A percentile compares a stretch with the other conserved stretches of the same genome.
These are phyloP conservation scores for Pilobolus umbonatus DNA, from an alignment of 192 early-diverging fungal genomes.

Conservation along the genomic window DNA sequence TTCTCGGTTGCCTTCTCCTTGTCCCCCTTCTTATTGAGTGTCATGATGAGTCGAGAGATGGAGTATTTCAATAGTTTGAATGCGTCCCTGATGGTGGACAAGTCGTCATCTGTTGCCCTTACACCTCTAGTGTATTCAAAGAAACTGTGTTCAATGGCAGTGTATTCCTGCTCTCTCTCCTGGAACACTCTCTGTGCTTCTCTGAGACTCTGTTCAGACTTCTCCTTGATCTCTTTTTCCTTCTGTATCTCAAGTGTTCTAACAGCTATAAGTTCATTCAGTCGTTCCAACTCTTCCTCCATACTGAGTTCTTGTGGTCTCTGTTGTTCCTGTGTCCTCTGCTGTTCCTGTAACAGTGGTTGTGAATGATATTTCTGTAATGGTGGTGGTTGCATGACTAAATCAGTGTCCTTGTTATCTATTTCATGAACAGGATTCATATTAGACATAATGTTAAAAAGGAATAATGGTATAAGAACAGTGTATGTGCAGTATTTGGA, in stretches of 20 bases:
- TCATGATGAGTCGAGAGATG: constrained; percentile 29
- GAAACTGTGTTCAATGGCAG: constrained; percentile 32
- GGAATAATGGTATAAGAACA: too few relatives aligned
- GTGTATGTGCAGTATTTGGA: too few relatives aligned
- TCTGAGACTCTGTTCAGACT: constrained; percentile 14
- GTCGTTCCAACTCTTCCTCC: constrained; percentile 15
- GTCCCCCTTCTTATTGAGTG: constrained; percentile 37
- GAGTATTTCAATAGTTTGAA: constrained; percentile 34
- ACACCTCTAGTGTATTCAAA: constrained; percentile 31
- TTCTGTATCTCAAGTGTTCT: constrained; percentile 4
- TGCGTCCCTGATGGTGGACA: constrained; percentile 36
- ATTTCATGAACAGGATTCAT: too few relatives aligned
- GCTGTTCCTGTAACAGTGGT: not conserved
- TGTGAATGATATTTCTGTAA: not conserved
- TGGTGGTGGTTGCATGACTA: not conserved
- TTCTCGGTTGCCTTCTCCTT: constrained; percentile 23
- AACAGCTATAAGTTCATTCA: constrained; percentile 16
- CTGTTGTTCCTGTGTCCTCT: not conserved
- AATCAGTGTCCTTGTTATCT: not conserved
- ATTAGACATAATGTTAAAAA: too few relatives aligned
- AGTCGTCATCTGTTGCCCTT: constrained; percentile 38
- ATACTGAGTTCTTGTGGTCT: not conserved
- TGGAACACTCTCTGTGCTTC: constrained; percentile 25
- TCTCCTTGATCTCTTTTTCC: constrained; percentile 12
- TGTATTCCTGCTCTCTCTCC: constrained; percentile 31